phyloP scores from a whole-genome alignment of 768 basidiomycete species.

The Suillus plorans region DNA sequence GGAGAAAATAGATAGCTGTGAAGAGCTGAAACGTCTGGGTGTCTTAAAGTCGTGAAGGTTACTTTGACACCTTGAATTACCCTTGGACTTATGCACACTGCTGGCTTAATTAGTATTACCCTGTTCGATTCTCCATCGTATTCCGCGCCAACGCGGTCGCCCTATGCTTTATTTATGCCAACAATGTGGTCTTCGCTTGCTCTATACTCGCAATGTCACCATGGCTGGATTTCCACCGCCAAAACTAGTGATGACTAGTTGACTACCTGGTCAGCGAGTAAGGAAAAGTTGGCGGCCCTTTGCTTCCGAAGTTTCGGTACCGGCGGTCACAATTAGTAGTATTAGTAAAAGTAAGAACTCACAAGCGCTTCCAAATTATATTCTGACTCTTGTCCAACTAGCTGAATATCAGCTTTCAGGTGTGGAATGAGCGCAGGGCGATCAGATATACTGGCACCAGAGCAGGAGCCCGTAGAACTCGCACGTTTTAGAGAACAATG shows the following conservation, averaged over 20 bases:
- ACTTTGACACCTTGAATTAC: conserved; percentile 10
- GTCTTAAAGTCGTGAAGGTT: conserved; percentile 39
- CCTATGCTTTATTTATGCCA: conserved; percentile 30
- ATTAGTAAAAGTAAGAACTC: background rate
- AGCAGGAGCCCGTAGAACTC: conserved; percentile 60
- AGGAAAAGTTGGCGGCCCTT: background rate
- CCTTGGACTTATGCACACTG: conserved; percentile 10
- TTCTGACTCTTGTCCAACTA: background rate
- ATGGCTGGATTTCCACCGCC: no score
- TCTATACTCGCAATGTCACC: background rate
- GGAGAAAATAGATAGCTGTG: conserved; percentile 75
- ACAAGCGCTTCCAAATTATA: background rate
- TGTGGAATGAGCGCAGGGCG: background rate
- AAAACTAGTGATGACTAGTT: no score
- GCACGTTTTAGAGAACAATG: conserved; percentile 70
- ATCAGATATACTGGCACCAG: background rate
- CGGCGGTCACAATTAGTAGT: background rate
- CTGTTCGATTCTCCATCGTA: conserved; percentile 3
- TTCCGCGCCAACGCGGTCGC: conserved; percentile 11
- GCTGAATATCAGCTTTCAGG: background rate
- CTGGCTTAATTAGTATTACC: conserved; percentile 9
- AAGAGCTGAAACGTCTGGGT: conserved; percentile 67
- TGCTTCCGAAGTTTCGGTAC: background rate
- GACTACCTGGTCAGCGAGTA: background rate
- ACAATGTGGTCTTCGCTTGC: background rate